Conservation (phyloP, 1,284 basidiomycete genomes). For the Cystobasidium pallidum region DNA sequence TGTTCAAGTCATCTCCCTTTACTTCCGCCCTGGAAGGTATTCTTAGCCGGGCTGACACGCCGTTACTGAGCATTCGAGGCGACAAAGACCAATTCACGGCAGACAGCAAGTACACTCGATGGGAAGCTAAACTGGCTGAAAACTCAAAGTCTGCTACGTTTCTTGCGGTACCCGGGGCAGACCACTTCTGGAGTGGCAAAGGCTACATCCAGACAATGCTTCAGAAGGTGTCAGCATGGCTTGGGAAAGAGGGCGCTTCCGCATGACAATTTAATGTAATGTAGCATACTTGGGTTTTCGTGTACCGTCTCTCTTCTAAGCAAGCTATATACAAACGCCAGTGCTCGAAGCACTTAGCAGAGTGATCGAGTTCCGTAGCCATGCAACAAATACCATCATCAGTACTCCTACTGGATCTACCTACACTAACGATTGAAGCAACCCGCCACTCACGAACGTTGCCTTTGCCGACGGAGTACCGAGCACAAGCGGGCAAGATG, state of each 20-base stretch:
- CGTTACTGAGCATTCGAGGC: slow-evolving; percentile 69
- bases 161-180: slow-evolving; percentile 58
- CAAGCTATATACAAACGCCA: too few species aligned
- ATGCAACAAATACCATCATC: too few species aligned
- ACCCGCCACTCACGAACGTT: too few species aligned
- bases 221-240: slow-evolving; percentile 46
- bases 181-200: slow-evolving; percentile 61
- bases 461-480: background rate
- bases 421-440: too few species aligned
- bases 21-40: slow-evolving; percentile 62
- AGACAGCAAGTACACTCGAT: slow-evolving; percentile 62
- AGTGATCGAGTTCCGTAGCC: too few species aligned
- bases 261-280: background rate
- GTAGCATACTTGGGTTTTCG: background rate
- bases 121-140: slow-evolving; percentile 60
- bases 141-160: slow-evolving; percentile 52
- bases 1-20: slow-evolving; percentile 67
- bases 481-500: slow-evolving; percentile 1
- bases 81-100: slow-evolving; percentile 73
- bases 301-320: background rate
- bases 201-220: slow-evolving; percentile 44
- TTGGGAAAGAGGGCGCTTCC: slow-evolving; percentile 3
- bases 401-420: too few species aligned
- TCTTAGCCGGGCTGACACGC: slow-evolving; percentile 59
- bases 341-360: too few species aligned